These are phyloP conservation scores for Senna tora DNA, from an alignment of 306 rosid species.

Conservation along the genomic window DNA sequence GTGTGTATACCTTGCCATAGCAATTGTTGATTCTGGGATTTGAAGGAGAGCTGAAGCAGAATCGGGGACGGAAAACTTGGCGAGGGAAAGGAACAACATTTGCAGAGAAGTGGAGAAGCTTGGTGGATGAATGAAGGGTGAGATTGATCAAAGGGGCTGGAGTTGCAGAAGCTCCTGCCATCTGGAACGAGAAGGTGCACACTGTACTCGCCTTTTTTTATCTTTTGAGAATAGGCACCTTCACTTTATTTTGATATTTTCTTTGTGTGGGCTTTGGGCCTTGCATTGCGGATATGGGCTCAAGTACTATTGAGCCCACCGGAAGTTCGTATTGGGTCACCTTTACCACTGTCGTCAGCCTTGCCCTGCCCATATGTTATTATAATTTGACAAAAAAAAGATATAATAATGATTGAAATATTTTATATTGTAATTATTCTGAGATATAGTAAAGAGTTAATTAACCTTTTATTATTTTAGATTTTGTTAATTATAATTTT, in stretches of 20 bases:
- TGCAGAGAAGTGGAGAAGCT: conserved; percentile 33
- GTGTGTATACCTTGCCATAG: conserved; percentile 43
- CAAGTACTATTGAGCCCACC: too few relatives aligned
- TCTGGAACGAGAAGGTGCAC: conserved; percentile 24
- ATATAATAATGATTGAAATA: too few relatives aligned
- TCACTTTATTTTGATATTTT: neutral
- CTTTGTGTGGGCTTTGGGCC: neutral
- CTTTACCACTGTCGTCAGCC: too few relatives aligned
- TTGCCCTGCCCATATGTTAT: too few relatives aligned
- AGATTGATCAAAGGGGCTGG: conserved; percentile 29
- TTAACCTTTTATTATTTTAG: too few relatives aligned
- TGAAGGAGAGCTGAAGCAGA: conserved; percentile 32
- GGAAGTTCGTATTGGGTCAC: too few relatives aligned
- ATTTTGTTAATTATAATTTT: too few relatives aligned
- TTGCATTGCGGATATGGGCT: too few relatives aligned
- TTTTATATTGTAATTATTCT: too few relatives aligned
- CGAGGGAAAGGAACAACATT: conserved; percentile 13
- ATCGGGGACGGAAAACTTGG: conserved; percentile 22
- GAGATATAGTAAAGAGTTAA: too few relatives aligned
- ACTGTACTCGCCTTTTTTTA: neutral
- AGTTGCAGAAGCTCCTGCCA: conserved; percentile 51
- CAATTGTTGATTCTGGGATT: conserved; percentile 36
- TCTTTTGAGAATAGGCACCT: neutral
- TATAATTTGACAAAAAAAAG: too few relatives aligned
- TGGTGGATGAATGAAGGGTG: conserved; percentile 39